phyloP scores from a whole-genome alignment of 2,329 filamentous ascomycete genomes.

The Fusarium phyllophilum region DNA sequence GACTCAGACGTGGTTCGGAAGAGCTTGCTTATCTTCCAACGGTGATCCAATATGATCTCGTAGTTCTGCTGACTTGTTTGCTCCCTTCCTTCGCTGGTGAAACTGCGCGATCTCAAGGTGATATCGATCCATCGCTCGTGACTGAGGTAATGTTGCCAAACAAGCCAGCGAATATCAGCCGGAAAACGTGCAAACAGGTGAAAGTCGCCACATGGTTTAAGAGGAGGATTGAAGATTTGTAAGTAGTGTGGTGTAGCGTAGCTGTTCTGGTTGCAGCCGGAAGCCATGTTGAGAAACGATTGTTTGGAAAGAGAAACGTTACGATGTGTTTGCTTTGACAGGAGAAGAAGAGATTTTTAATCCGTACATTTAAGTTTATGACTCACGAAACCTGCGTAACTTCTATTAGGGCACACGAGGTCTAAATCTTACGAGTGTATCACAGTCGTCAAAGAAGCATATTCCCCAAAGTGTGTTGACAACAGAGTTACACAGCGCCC shows the following conservation, averaged over 20 bases:
- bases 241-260: not conserved
- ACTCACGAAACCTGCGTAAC: not conserved
- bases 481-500: not conserved
- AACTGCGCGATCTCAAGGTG: fast-evolving
- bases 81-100: fast-evolving
- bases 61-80: fast-evolving
- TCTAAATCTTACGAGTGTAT: not conserved
- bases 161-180: not conserved
- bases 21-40: not conserved
- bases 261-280: not conserved
- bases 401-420: not conserved
- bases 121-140: conserved; percentile 1
- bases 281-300: not conserved
- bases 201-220: not conserved
- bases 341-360: fast-evolving
- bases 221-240: not conserved
- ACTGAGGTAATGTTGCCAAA: not conserved
- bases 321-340: not conserved
- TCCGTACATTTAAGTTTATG: not conserved
- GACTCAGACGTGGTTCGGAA: not conserved
- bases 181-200: not conserved
- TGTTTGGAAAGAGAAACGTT: not conserved
- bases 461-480: not conserved
- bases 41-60: fast-evolving
- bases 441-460: not conserved